Evolutionary conservation across 2,329 filamentous ascomycete genomes (phyloP).

Genomic region (Ceratocystis ficicola): DNA sequence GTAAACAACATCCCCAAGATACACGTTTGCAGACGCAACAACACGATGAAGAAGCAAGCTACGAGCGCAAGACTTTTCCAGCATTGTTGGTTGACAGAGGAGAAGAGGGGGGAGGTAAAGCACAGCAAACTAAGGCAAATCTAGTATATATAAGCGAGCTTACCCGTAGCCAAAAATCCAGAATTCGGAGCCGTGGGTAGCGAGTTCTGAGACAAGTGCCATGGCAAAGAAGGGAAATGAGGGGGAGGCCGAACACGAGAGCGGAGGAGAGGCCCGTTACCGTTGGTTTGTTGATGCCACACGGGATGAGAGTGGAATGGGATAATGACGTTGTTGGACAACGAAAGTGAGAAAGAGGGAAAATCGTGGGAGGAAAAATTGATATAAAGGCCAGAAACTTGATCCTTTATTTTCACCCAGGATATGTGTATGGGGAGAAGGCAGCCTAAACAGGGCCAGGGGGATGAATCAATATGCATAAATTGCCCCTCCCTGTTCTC

Average conservation of each 20-base stretch:
- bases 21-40: no score
- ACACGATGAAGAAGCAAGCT: no score
- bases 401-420: no score
- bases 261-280: neutral
- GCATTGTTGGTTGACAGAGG: neutral
- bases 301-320: neutral
- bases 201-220: conserved; percentile 32
- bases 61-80: no score
- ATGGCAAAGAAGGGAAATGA: neutral
- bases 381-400: neutral
- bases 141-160: conserved; percentile 24
- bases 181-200: conserved; percentile 49
- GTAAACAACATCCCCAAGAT: no score
- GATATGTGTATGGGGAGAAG: no score
- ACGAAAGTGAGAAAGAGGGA: neutral
- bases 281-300: neutral
- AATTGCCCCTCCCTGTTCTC: neutral
- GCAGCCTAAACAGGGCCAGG: no score
- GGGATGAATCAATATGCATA: neutral
- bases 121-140: neutral
- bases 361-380: neutral
- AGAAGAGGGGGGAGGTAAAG: neutral
- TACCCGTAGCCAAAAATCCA: conserved; percentile 98
- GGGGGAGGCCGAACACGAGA: neutral
- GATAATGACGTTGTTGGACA: neutral